These are phyloP conservation scores for Naganishia randhawae DNA, from an alignment of 768 basidiomycete species.

Conservation along the genomic window DNA sequence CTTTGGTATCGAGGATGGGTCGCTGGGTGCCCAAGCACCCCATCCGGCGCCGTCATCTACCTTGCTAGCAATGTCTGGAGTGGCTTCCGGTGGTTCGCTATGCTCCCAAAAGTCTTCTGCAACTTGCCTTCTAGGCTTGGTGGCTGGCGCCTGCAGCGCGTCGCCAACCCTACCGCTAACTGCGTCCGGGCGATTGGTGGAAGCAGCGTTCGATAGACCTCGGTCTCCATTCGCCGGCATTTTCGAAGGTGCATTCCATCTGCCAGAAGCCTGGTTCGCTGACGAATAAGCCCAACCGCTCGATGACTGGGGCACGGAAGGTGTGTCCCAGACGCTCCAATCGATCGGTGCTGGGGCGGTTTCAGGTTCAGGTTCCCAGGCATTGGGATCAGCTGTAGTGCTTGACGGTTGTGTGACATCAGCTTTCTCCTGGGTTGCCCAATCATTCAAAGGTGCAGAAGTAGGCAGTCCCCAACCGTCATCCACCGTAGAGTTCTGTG, in stretches of 20 bases:
- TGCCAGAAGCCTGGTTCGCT: neutral
- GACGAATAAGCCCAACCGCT: neutral
- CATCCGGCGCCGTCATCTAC: neutral
- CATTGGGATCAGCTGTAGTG: conserved; percentile 7
- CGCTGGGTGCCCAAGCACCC: conserved; percentile 13
- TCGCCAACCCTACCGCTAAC: too few species aligned
- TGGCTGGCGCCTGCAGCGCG: neutral
- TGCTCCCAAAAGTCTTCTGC: conserved; percentile 8
- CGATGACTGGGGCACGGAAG: neutral
- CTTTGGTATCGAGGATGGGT: neutral
- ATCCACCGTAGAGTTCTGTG: neutral
- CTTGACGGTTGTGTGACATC: neutral
- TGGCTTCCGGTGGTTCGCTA: neutral
- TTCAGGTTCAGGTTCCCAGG: conserved; percentile 13
- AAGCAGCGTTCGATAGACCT: neutral
- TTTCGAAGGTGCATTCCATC: neutral
- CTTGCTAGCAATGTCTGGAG: neutral
- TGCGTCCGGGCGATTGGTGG: neutral
- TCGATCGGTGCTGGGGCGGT: neutral
- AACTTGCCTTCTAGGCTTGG: conserved; percentile 7
- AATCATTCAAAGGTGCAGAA: neutral
- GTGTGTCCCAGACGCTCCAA: neutral
- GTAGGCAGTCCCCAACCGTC: neutral
- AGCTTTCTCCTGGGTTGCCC: neutral
- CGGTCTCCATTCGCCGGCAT: neutral